Evolutionary conservation across 2,329 filamentous ascomycete genomes (phyloP).

Genomic region (Cadophora luteo-olivacea): DNA sequence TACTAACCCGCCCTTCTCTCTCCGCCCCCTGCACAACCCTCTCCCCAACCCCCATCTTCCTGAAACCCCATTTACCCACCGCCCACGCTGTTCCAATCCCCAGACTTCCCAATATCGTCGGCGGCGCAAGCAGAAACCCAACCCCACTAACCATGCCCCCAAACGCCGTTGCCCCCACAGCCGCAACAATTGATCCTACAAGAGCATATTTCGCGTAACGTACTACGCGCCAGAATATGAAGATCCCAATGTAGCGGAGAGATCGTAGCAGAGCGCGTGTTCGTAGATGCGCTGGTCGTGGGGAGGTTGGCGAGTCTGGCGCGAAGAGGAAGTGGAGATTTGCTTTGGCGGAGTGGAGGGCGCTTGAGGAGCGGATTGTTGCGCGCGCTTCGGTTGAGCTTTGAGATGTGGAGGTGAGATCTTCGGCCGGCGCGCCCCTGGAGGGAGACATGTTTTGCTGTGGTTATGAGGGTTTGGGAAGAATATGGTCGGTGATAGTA

Average conservation of each 20-base stretch:
- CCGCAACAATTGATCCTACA: constrained; percentile 41
- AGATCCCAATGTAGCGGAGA: constrained; percentile 41
- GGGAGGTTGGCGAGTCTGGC: constrained; percentile 35
- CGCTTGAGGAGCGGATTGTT: constrained; percentile 39
- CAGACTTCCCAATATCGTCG: constrained; percentile 39
- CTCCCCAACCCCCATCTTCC: constrained; percentile 39
- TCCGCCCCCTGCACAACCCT: constrained; percentile 33
- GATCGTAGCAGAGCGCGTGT: constrained; percentile 43
- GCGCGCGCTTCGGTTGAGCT: constrained; percentile 38
- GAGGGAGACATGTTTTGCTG: constrained; percentile 30
- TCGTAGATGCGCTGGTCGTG: constrained; percentile 39
- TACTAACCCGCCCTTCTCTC: constrained; percentile 31
- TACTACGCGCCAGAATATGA: constrained; percentile 45
- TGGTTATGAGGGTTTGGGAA: background rate
- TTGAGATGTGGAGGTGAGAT: constrained; percentile 26
- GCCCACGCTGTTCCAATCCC: constrained; percentile 41
- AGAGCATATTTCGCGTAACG: constrained; percentile 45
- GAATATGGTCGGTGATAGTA: background rate
- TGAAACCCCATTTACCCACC: constrained; percentile 44
- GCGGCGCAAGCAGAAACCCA: constrained; percentile 42
- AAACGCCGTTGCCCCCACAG: constrained; percentile 41
- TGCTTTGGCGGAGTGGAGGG: constrained; percentile 37
- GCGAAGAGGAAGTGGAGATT: constrained; percentile 43
- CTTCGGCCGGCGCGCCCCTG: constrained; percentile 24
- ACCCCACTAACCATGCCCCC: constrained; percentile 41